Percentiles rank a stretch among this genome's conserved stretches.
Conservation (phyloP, 2,329 filamentous ascomycete genomes). For the Cordyceps fumosorosea region DNA sequence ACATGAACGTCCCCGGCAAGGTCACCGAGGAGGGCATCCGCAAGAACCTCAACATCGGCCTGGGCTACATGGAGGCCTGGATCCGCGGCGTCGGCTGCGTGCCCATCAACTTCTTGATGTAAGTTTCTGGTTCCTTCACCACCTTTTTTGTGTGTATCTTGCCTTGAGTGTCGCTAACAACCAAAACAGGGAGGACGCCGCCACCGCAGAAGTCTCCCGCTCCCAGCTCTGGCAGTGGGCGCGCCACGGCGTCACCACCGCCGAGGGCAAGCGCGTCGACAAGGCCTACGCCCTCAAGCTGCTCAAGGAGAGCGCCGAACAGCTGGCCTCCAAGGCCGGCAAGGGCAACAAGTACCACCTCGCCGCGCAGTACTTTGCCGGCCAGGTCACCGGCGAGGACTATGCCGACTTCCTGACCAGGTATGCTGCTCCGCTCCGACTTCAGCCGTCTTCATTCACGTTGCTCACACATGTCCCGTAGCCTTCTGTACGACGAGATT, state of each 20-base stretch:
- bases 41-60: slow-evolving; percentile 95
- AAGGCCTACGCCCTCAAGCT: slow-evolving; percentile 85
- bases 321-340: slow-evolving; percentile 65
- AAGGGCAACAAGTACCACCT: slow-evolving; percentile 89
- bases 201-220: slow-evolving; percentile 91
- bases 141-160: neutral
- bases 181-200: slow-evolving; percentile 70
- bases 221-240: slow-evolving; percentile 97
- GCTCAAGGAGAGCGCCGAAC: slow-evolving; percentile 76
- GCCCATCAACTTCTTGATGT: slow-evolving; percentile 96
- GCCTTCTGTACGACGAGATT: slow-evolving; percentile 82
- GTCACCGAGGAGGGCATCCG: slow-evolving; percentile 92
- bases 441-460: neutral
- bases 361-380: slow-evolving; percentile 85
- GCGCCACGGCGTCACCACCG: slow-evolving; percentile 63
- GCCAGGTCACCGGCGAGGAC: slow-evolving; percentile 92
- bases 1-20: slow-evolving; percentile 93
- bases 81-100: slow-evolving; percentile 90
- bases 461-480: slow-evolving; percentile 28
- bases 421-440: slow-evolving; percentile 40
- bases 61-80: slow-evolving; percentile 99
- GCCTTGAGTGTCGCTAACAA: slow-evolving; percentile 9
- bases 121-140: slow-evolving; percentile 19
- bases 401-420: slow-evolving; percentile 92
- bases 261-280: slow-evolving; percentile 86